Conservation (phyloP, 1,284 basidiomycete genomes). For the Rugosomyces carneus region DNA sequence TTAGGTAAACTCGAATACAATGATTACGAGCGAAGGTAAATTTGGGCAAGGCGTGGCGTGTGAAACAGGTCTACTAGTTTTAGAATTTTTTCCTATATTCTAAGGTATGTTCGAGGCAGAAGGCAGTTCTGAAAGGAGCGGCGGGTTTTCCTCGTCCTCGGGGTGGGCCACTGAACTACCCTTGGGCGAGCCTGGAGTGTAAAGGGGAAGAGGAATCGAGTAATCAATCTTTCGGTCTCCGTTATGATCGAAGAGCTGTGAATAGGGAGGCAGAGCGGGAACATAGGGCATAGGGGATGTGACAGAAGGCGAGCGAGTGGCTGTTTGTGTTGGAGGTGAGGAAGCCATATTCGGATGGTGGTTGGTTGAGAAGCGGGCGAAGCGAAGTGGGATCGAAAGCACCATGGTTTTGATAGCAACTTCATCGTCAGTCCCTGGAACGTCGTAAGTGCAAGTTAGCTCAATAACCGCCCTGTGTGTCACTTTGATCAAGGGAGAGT, state of each 20-base stretch:
- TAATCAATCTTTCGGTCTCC: constrained; percentile 67
- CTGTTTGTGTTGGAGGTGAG: constrained; percentile 8
- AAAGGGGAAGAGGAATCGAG: constrained; percentile 59
- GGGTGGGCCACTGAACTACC: neutral
- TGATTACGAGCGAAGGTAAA: too few species aligned
- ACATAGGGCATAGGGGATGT: constrained; percentile 20
- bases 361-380: constrained; percentile 35
- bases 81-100: too few species aligned
- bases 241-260: constrained; percentile 65
- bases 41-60: too few species aligned
- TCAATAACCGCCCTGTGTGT: constrained; percentile 48
- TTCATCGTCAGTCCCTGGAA: constrained; percentile 30
- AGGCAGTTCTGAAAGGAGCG: too few species aligned
- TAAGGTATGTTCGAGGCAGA: too few species aligned
- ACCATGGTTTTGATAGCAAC: constrained; percentile 28
- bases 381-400: constrained; percentile 48
- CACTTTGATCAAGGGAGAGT: constrained; percentile 53
- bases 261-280: constrained; percentile 61
- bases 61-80: too few species aligned
- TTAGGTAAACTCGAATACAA: neutral
- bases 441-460: constrained; percentile 50
- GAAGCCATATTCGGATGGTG: constrained; percentile 12
- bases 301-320: constrained; percentile 15
- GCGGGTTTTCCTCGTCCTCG: constrained; percentile 3
- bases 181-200: constrained; percentile 31